Percentiles rank a stretch among this genome's conserved stretches.
phyloP scores from a whole-genome alignment of 768 basidiomycete genomes.

The Leucocoprinus leucothites region DNA sequence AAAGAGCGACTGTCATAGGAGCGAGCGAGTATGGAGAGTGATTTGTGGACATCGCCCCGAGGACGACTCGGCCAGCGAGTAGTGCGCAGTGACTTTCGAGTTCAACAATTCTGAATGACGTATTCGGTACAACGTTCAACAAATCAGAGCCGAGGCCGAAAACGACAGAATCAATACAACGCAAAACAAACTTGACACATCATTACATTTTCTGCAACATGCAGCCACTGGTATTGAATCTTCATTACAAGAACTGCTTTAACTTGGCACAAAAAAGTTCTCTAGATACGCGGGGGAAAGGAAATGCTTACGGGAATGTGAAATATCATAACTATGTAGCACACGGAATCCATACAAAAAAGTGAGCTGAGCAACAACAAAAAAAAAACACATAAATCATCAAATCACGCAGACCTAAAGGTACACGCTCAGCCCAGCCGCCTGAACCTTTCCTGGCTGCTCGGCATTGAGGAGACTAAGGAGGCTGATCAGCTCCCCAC shows the following conservation, averaged over 20 bases:
- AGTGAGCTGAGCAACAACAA: conserved; percentile 15
- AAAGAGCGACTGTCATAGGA: conserved; percentile 67
- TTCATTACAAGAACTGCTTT: not conserved
- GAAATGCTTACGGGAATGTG: conserved; percentile 9
- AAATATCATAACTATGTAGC: conserved; percentile 12
- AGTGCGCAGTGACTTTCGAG: conserved; percentile 1
- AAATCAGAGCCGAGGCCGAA: not conserved
- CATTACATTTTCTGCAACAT: not conserved
- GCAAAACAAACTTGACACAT: conserved; percentile 11
- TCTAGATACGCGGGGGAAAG: conserved; percentile 8
- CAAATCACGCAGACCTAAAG: conserved; percentile 32
- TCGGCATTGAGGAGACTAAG: conserved; percentile 69
- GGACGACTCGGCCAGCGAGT: conserved; percentile 60
- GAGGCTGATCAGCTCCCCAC: conserved; percentile 72
- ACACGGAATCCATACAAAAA: conserved; percentile 14
- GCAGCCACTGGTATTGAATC: too few relatives aligned
- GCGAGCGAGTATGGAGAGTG: conserved; percentile 42
- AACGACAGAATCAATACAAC: conserved; percentile 14
- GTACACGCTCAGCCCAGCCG: conserved; percentile 64
- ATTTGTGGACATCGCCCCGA: conserved; percentile 33
- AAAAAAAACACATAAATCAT: conserved; percentile 16
- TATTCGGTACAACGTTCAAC: not conserved
- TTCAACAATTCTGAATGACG: not conserved
- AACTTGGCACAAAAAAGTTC: not conserved
- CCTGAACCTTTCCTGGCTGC: conserved; percentile 76